Conservation (phyloP, 768 basidiomycete species). For the Xanthoconium purpureum region DNA sequence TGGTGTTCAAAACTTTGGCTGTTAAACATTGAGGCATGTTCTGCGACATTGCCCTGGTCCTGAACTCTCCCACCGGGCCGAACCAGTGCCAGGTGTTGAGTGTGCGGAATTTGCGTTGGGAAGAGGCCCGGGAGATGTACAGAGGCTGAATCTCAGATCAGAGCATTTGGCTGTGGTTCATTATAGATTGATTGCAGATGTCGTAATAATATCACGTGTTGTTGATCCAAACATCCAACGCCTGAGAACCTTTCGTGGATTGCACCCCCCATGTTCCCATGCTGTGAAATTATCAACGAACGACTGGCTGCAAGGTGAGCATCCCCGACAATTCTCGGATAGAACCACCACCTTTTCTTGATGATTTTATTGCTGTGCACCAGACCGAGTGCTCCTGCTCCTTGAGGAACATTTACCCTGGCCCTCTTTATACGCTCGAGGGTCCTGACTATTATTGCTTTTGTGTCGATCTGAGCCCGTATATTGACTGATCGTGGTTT, state of each 20-base stretch:
- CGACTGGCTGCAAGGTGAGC: conserved; percentile 3
- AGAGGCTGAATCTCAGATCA: too few relatives aligned
- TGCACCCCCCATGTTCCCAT: too few relatives aligned
- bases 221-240: too few relatives aligned
- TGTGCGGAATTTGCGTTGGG: too few relatives aligned
- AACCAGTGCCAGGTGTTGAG: too few relatives aligned
- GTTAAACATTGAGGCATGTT: not conserved
- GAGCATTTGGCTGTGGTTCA: too few relatives aligned
- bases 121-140: too few relatives aligned
- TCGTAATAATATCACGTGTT: too few relatives aligned
- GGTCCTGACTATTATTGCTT: conserved; percentile 25
- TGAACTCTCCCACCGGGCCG: too few relatives aligned
- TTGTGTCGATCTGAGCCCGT: not conserved
- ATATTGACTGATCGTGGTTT: not conserved
- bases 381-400: conserved; percentile 33
- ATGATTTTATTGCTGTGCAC: conserved; percentile 38
- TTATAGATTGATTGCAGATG: too few relatives aligned
- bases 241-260: too few relatives aligned
- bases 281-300: not conserved
- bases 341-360: conserved; percentile 5
- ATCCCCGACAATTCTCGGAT: not conserved
- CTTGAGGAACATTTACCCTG: conserved; percentile 33
- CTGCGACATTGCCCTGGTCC: not conserved
- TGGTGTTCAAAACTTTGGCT: not conserved
- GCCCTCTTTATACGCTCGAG: conserved; percentile 34